Evolutionary conservation across 75 land plant genomes (phyloP).

Genomic region (Larix kaempferi): DNA sequence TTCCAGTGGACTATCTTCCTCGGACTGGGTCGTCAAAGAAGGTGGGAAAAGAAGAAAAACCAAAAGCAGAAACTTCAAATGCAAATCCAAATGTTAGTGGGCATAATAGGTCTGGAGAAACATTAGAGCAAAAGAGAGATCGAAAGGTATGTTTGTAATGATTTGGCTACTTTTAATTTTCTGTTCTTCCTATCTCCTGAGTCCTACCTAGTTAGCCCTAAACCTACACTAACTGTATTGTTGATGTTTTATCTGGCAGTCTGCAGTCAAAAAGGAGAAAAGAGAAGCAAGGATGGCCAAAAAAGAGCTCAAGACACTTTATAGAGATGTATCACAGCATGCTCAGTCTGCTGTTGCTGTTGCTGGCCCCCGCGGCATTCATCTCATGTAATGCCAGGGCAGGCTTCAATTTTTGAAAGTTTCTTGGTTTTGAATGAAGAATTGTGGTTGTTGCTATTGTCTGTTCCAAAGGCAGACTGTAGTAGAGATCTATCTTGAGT

Average conservation of each 20-base stretch:
- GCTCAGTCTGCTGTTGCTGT: conserved; percentile 83
- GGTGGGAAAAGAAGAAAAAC: conserved; percentile 17
- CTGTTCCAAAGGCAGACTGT: too few relatives aligned
- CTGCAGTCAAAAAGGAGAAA: conserved; percentile 73
- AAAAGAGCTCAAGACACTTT: conserved; percentile 71
- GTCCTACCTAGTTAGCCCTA: conserved; percentile 17
- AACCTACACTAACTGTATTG: background rate
- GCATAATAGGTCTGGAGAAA: conserved; percentile 28
- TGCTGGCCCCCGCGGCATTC: conserved; percentile 66
- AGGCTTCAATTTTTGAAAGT: too few relatives aligned
- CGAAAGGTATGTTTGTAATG: conserved; percentile 57
- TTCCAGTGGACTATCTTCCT: conserved; percentile 77
- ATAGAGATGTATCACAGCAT: conserved; percentile 60
- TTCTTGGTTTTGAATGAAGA: too few relatives aligned
- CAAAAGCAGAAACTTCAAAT: conserved; percentile 23
- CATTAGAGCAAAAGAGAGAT: conserved; percentile 81
- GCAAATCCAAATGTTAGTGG: conserved; percentile 22
- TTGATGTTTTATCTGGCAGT: conserved; percentile 29
- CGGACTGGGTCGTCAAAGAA: conserved; percentile 11
- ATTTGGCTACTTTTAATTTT: background rate
- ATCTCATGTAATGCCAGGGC: conserved; percentile 33
- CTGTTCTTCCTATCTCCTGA: conserved; percentile 16
- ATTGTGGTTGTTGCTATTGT: too few relatives aligned
- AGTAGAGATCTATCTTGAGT: too few relatives aligned
- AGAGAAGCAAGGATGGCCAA: conserved; percentile 65